phyloP scores from a whole-genome alignment of 2,329 filamentous ascomycete species.

The Pyrenochaeta sp. region DNA sequence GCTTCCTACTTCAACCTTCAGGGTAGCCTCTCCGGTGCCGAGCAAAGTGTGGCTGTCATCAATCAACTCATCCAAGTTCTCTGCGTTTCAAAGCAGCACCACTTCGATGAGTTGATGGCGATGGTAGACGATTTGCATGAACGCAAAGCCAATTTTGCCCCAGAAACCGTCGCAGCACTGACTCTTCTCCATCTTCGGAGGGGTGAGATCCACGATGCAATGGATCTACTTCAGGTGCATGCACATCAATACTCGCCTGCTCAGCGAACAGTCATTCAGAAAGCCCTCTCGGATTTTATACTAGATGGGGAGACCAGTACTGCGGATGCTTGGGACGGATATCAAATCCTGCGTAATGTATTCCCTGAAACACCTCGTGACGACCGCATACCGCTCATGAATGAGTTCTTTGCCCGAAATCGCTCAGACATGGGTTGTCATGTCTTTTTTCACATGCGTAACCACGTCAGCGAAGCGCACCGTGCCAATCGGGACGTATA shows the following conservation, averaged over 20 bases:
- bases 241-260: constrained; percentile 73
- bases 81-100: constrained; percentile 66
- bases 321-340: constrained; percentile 68
- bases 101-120: constrained; percentile 76
- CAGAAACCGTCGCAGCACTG: constrained; percentile 77
- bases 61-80: constrained; percentile 78
- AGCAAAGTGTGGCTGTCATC: constrained; percentile 69
- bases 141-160: constrained; percentile 71
- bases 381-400: constrained; percentile 77
- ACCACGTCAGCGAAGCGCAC: constrained; percentile 68
- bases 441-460: constrained; percentile 94
- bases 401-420: constrained; percentile 77
- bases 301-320: constrained; percentile 72
- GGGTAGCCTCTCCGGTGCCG: constrained; percentile 62
- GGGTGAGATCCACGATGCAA: constrained; percentile 79
- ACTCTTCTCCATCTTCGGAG: constrained; percentile 76
- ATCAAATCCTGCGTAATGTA: constrained; percentile 65
- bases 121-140: constrained; percentile 78
- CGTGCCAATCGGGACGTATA: constrained; percentile 80
- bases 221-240: constrained; percentile 82
- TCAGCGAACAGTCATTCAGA: constrained; percentile 72
- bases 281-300: constrained; percentile 73
- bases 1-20: constrained; percentile 71
- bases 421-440: constrained; percentile 85
- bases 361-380: constrained; percentile 71